Evolutionary conservation across 2,329 filamentous ascomycete species (phyloP).

Genomic region (Verticillium nonalfalfae): DNA sequence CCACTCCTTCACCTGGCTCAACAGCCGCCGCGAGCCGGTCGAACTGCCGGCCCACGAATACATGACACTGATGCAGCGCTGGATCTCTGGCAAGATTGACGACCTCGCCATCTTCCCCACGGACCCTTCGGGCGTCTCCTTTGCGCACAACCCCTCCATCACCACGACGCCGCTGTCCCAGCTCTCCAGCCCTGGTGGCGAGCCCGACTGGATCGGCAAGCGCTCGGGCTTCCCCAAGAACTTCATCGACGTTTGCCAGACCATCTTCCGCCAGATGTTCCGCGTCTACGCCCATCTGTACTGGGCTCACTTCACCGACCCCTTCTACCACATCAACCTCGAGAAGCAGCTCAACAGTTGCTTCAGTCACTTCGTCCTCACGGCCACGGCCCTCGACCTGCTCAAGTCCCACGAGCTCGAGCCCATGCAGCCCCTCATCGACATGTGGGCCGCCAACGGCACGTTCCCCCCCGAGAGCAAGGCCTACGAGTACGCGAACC

Average conservation of each 20-base stretch:
- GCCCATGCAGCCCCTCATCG: slow-evolving; percentile 91
- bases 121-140: slow-evolving; percentile 65
- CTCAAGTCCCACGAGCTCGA: slow-evolving; percentile 85
- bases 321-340: slow-evolving; percentile 76
- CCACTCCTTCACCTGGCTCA: slow-evolving; percentile 94
- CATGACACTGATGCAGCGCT: slow-evolving; percentile 92
- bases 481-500: slow-evolving; percentile 59
- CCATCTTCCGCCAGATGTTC: slow-evolving; percentile 97
- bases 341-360: slow-evolving; percentile 81
- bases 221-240: slow-evolving; percentile 86
- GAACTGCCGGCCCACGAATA: slow-evolving; percentile 91
- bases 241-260: slow-evolving; percentile 85
- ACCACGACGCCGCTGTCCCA: slow-evolving; percentile 55
- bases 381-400: slow-evolving; percentile 74
- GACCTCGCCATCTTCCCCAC: slow-evolving; percentile 88
- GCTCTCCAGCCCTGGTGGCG: slow-evolving; percentile 52
- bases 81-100: slow-evolving; percentile 94
- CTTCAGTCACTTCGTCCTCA: slow-evolving; percentile 79
- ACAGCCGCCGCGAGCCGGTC: slow-evolving; percentile 78
- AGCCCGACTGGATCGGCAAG: slow-evolving; percentile 79
- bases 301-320: slow-evolving; percentile 87
- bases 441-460: slow-evolving; percentile 84
- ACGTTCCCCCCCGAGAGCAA: slow-evolving; percentile 74
- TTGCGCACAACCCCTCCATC: slow-evolving; percentile 54
- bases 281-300: slow-evolving; percentile 97